Percentiles rank a stretch among this genome's conserved stretches.
These are phyloP conservation scores for Talaromyces marneffei DNA, from an alignment of 2,329 filamentous ascomycete species.

Conservation along the genomic window DNA sequence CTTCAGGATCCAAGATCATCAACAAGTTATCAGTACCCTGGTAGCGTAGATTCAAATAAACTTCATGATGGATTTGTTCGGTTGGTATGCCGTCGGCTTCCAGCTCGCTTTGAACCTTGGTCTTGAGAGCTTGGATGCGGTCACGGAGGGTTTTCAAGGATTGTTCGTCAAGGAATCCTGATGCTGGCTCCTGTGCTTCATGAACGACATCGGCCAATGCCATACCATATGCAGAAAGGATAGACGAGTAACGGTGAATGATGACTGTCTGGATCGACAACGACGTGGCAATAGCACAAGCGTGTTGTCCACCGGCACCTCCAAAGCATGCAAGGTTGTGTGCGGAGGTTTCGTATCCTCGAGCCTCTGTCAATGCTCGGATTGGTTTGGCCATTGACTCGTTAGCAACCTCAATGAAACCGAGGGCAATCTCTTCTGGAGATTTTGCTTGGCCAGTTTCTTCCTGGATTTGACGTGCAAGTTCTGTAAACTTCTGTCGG, in stretches of 20 bases:
- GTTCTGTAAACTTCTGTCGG: slow-evolving; percentile 35
- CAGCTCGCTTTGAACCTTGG: slow-evolving; percentile 26
- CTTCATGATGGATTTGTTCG: slow-evolving; percentile 29
- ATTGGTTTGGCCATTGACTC: slow-evolving; percentile 22
- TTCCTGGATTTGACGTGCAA: slow-evolving; percentile 41
- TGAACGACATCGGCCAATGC: slow-evolving; percentile 37
- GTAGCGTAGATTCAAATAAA: slow-evolving; percentile 40
- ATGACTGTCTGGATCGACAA: slow-evolving; percentile 39
- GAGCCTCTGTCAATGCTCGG: slow-evolving; percentile 21
- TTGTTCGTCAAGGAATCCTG: slow-evolving; percentile 18
- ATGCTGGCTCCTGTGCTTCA: slow-evolving; percentile 32
- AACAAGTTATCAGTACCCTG: slow-evolving; percentile 42
- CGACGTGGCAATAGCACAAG: slow-evolving; percentile 37
- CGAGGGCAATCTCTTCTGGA: slow-evolving; percentile 20
- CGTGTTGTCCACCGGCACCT: slow-evolving; percentile 36
- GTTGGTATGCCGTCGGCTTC: slow-evolving; percentile 33
- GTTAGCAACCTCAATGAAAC: slow-evolving; percentile 22
- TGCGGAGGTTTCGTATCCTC: slow-evolving; percentile 21
- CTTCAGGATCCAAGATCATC: slow-evolving; percentile 33
- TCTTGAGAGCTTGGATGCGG: slow-evolving; percentile 27
- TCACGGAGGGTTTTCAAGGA: slow-evolving; percentile 17
- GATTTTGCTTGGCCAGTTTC: slow-evolving; percentile 21
- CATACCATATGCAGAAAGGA: slow-evolving; percentile 44
- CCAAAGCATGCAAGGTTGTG: slow-evolving; percentile 29
- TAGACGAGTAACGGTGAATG: slow-evolving; percentile 38